Conservation (phyloP, 371 early-diverging fungal genomes). For the Fennellomyces sp. region DNA sequence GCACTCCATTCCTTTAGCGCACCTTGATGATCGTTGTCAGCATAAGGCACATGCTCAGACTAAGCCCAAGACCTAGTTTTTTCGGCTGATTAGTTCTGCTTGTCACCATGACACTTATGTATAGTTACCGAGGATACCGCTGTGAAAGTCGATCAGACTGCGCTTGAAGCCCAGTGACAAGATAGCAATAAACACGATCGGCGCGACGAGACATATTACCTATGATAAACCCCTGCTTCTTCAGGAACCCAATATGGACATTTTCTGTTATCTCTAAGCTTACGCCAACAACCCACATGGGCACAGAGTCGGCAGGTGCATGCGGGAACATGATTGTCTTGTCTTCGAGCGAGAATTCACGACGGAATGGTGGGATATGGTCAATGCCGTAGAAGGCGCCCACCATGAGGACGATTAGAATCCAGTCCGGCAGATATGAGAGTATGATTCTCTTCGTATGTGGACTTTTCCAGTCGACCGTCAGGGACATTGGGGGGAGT, state of each 20-base stretch:
- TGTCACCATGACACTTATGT: not conserved
- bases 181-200: conserved; percentile 23
- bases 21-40: conserved; percentile 64
- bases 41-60: conserved; percentile 69
- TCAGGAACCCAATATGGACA: not conserved
- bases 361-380: conserved; percentile 65
- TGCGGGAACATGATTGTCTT: conserved; percentile 68
- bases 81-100: not conserved
- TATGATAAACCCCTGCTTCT: conserved; percentile 8
- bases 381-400: conserved; percentile 61
- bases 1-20: conserved; percentile 2
- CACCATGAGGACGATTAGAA: conserved; percentile 61
- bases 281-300: conserved; percentile 60
- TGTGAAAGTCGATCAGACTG: conserved; percentile 28
- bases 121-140: conserved; percentile 25
- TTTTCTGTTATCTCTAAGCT: conserved; percentile 5
- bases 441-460: conserved; percentile 40
- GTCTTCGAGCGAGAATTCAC: conserved; percentile 73
- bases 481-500: conserved; percentile 9
- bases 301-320: conserved; percentile 63
- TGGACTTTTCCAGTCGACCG: conserved; percentile 26
- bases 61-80: conserved; percentile 59
- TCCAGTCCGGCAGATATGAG: conserved; percentile 72
- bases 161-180: conserved; percentile 21
- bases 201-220: conserved; percentile 27